Base-by-base conservation (phyloP, 805 yeast genomes). In the Candida lessepsii region DNA sequence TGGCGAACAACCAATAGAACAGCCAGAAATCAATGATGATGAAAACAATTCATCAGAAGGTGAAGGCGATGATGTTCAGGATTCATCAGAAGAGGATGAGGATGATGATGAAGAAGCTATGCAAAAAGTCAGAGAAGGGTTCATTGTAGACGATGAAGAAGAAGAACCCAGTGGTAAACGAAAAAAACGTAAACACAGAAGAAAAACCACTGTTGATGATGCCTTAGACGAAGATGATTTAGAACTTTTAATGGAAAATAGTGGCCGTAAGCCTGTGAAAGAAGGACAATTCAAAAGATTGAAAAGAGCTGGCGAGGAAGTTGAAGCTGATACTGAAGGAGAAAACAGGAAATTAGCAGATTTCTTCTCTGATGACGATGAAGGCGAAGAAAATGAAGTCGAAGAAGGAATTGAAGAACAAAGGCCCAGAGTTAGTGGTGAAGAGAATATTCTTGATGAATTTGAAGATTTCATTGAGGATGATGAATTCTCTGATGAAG, bases 401-500 rank as follows among this genome's bases (percentile, higher is more conserved):
- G 60, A 50, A 15, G 55, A 44, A 5, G 47, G 37, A 14, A 63
- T 25, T 9, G 65, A 55, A 23, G 61, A 58, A 14, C 23, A 34
- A 17, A 30, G 33, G 19, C 15, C 30, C 34, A 40, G 34, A 23
- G 49, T 41, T n/a, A 62, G 63, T 15, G 56, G 64, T 19, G 20
- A n/a, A 6, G 33, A 29, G 9, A 68, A 68, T 54, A 67, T 61
- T 30, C 62, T 80, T 49, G 96, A 89, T 57, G 98, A 93, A 61
- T 80, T 91, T 53, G 99, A 89, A 59, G 99, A 90, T 58, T 93
- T 93, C 65, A 93, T 93, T 51, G 99, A 91, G 63, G 97, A 91
- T 46, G 99, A 93, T 62, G 97, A 90, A 60, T 84, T 85, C 55
- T 86, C 95, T 7, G 97, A 88, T 52, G 96, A 89, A 55, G 89